Conservation (phyloP, 148 eudicot species). For the Oxyria digyna region DNA sequence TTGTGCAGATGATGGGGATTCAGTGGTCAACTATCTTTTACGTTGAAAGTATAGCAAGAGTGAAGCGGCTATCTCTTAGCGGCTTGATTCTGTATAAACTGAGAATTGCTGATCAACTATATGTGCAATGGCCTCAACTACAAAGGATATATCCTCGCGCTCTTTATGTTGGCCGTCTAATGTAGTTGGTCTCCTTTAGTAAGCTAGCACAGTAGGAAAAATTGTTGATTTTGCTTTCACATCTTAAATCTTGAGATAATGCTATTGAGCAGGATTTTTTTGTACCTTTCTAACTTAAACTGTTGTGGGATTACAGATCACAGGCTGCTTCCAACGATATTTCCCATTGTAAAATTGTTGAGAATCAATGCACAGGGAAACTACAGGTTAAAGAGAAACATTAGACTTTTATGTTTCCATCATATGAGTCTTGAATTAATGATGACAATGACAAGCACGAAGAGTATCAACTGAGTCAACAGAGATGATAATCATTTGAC, state of each 20-base stretch:
- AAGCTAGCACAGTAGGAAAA: too few relatives aligned
- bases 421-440: too few relatives aligned
- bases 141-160: constrained; percentile 62
- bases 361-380: background rate
- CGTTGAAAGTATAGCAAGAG: constrained; percentile 91
- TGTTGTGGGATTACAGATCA: background rate
- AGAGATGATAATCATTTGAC: too few relatives aligned
- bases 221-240: too few relatives aligned
- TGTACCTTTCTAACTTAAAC: background rate
- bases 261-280: background rate
- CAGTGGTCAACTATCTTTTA: constrained; percentile 83
- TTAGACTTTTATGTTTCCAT: too few relatives aligned
- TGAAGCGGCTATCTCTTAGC: constrained; percentile 63
- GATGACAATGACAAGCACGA: too few relatives aligned
- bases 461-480: too few relatives aligned
- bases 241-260: too few relatives aligned
- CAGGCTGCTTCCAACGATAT: too few relatives aligned
- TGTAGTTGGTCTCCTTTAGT: constrained; percentile 27
- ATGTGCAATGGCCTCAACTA: constrained; percentile 95
- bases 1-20: constrained; percentile 55
- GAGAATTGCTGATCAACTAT: constrained; percentile 65
- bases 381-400: too few relatives aligned
- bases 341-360: background rate
- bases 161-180: constrained; percentile 67
- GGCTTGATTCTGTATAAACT: constrained; percentile 80